Percentiles rank a stretch among this genome's conserved stretches.
Conservation (phyloP, 805 yeast species). For the Metschnikowia dekortorum region DNA sequence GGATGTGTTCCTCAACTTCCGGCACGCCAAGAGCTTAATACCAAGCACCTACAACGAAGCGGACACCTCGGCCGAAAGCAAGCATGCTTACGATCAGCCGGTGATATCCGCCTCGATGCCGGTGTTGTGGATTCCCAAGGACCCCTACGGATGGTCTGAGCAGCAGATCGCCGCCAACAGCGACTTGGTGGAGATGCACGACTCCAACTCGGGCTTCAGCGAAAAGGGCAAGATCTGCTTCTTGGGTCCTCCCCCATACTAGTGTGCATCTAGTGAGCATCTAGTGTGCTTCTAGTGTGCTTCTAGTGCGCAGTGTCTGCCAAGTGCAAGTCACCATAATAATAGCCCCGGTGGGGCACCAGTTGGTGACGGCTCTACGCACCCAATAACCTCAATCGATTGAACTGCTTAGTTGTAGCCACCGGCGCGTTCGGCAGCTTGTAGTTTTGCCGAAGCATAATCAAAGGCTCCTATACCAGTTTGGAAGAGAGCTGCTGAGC, state of each 20-base stretch:
- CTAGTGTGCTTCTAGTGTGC: no score
- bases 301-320: no score
- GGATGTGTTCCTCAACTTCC: constrained; percentile 49
- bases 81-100: constrained; percentile 73
- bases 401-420: no score
- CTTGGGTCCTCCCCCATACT: constrained; percentile 32
- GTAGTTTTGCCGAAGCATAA: no score
- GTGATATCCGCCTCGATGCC: constrained; percentile 67
- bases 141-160: constrained; percentile 76
- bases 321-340: no score
- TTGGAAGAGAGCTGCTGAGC: no score
- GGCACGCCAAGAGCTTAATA: constrained; percentile 29
- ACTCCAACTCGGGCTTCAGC: constrained; percentile 57
- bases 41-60: constrained; percentile 34
- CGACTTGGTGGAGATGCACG: constrained; percentile 57
- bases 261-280: neutral
- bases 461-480: no score
- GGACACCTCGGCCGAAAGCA: constrained; percentile 44
- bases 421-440: no score
- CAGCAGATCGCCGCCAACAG: constrained; percentile 52
- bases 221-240: constrained; percentile 30
- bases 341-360: no score
- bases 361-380: no score
- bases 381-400: no score
- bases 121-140: constrained; percentile 87